Conservation (phyloP, 2,329 filamentous ascomycete species). For the Septoria linicola region DNA sequence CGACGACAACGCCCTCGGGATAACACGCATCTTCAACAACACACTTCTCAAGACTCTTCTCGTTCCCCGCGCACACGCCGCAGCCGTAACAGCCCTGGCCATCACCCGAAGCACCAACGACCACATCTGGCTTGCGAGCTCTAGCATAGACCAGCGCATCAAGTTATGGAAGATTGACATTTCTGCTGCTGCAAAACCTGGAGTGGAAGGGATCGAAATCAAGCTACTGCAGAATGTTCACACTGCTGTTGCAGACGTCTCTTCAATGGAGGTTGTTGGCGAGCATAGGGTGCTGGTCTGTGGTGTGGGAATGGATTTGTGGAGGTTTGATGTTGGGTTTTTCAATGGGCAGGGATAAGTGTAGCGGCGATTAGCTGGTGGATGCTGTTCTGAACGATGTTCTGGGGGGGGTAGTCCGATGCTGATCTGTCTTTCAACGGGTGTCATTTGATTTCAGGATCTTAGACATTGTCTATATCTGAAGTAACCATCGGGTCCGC, state of each 20-base stretch:
- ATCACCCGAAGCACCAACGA: constrained; percentile 31
- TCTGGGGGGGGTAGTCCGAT: too few relatives aligned
- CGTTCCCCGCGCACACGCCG: constrained; percentile 64
- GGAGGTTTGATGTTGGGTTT: constrained; percentile 25
- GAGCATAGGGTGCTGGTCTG: constrained; percentile 42
- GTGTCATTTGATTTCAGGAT: too few relatives aligned
- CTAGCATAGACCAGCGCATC: constrained; percentile 51
- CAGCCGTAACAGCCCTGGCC: constrained; percentile 63
- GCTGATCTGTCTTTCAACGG: too few relatives aligned
- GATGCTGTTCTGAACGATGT: too few relatives aligned
- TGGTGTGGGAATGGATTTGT: constrained; percentile 53
- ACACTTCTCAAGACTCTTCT: constrained; percentile 36
- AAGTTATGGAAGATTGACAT: constrained; percentile 47
- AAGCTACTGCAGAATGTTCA: constrained; percentile 36
- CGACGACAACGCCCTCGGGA: constrained; percentile 78
- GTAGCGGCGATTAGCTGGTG: too few relatives aligned
- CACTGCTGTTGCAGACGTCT: constrained; percentile 57
- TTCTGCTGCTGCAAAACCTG: constrained; percentile 2
- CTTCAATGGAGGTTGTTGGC: constrained; percentile 44
- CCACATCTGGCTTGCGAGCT: constrained; percentile 28
- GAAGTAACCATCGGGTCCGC: too few relatives aligned
- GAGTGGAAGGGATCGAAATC: constrained; percentile 37
- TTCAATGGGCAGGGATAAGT: too few relatives aligned
- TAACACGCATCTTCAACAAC: constrained; percentile 45
- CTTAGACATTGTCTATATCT: too few relatives aligned